Percentiles rank a stretch among this genome's conserved stretches.
Evolutionary conservation across 306 rosid species (phyloP).

Genomic region (Parietaria judaica): DNA sequence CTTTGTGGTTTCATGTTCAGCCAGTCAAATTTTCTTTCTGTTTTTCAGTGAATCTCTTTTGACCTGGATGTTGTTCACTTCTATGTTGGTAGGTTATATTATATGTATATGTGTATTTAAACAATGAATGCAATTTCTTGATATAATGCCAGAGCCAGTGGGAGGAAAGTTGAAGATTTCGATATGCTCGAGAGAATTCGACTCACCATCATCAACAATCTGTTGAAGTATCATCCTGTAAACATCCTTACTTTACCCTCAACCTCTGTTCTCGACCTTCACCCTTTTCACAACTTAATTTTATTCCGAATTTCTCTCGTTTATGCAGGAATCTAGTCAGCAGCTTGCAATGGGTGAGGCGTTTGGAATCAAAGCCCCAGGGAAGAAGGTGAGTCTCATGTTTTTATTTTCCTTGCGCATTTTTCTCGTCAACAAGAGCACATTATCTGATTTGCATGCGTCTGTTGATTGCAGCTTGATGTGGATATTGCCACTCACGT

Average conservation of each 20-base stretch:
- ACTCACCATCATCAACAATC: slow-evolving; percentile 83
- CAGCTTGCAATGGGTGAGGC: slow-evolving; percentile 93
- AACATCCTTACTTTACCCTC: slow-evolving; percentile 23
- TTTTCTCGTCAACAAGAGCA: background rate
- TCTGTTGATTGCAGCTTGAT: slow-evolving; percentile 43
- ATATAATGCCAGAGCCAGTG: slow-evolving; percentile 53
- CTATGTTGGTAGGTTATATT: background rate
- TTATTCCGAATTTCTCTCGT: background rate
- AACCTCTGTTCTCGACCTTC: background rate
- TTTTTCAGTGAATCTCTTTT: no score
- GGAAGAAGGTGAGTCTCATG: slow-evolving; percentile 54
- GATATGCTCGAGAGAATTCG: slow-evolving; percentile 89
- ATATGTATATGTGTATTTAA: background rate
- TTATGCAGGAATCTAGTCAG: slow-evolving; percentile 71
- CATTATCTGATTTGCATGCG: no score
- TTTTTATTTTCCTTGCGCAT: slow-evolving; percentile 16
- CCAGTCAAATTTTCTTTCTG: background rate
- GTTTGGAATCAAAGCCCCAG: slow-evolving; percentile 87
- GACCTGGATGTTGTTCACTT: no score
- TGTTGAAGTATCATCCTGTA: slow-evolving; percentile 93
- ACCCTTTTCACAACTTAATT: no score
- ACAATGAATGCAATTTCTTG: slow-evolving; percentile 10
- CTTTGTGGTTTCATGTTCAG: background rate
- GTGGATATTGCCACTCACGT: slow-evolving; percentile 71
- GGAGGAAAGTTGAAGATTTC: slow-evolving; percentile 97